Evolutionary conservation across 257 asterid genomes (phyloP), one percentile per base, ranked within the genome.

Genomic region (Plantago ovata): DNA sequence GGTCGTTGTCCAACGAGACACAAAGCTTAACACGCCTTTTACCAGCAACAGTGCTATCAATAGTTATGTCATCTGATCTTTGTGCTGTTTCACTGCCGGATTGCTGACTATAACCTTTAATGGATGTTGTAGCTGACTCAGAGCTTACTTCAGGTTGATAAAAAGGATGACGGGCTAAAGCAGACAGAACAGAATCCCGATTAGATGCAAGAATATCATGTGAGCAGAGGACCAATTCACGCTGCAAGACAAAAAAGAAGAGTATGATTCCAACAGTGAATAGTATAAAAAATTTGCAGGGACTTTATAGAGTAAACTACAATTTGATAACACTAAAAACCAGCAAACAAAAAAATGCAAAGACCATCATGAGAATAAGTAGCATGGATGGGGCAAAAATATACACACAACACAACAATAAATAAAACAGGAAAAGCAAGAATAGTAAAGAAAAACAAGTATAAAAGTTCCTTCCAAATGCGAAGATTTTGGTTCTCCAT

Each of bases 121-220:
- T 68, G 58, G 98, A 88, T 24, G 96, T 93, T 13, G 99, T 93
- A 43, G 94, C 99, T 47, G 99, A 93, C 63, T 84, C 99, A 10
- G 99, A 93, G 74, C 97, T 93, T 43, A 79, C 80, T 74, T 82
- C 95, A 42, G 90, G 85, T 67, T 81, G 96, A 73, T 81, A 82
- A 52, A 80, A 72, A 44, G 95, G 87, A 67, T 77, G 95, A 41
- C 94, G 95, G 63, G 91, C 79, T 66, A 84, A 69, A 54, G 88
- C 79, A 60, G 94, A 76, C 47, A 86, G 78, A 67, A 86, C 86
- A 23, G 76, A 68, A 56, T 93, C 96, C 72, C 92, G 83, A 56
- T 75, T 89, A 16, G 94, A 81, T 39, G 96, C 86, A 66, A 89
- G 86, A 72, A 93, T 69, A 38, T 79, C 84, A 60, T 93, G 97